Conservation (phyloP, 2,329 filamentous ascomycete species). For the Stagonosporopsis chrysanthemi region DNA sequence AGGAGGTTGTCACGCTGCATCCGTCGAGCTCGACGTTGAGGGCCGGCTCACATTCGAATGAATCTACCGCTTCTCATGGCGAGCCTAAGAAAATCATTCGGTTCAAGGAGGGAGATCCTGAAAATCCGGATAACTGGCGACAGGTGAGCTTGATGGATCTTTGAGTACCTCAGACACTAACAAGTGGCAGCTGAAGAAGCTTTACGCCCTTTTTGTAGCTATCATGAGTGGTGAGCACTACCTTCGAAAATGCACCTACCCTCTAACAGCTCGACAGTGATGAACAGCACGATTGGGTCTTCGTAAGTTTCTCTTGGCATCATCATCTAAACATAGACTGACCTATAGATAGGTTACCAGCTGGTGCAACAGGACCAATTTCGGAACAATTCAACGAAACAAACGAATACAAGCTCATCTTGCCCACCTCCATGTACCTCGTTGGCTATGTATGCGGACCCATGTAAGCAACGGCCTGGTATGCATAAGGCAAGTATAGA, state of each 20-base stretch:
- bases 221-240: slow-evolving; percentile 60
- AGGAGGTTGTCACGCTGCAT: slow-evolving; percentile 27
- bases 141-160: slow-evolving; percentile 22
- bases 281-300: slow-evolving; percentile 73
- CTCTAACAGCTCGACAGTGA: slow-evolving; percentile 30
- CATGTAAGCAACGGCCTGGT: slow-evolving; percentile 25
- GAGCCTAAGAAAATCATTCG: slow-evolving; percentile 42
- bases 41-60: slow-evolving; percentile 19
- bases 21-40: slow-evolving; percentile 21
- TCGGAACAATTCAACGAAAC: slow-evolving; percentile 64
- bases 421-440: slow-evolving; percentile 60
- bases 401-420: slow-evolving; percentile 52
- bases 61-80: slow-evolving; percentile 5
- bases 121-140: slow-evolving; percentile 55
- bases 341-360: slow-evolving; percentile 57
- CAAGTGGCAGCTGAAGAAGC: slow-evolving; percentile 61
- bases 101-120: slow-evolving; percentile 51
- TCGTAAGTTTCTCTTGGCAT: slow-evolving; percentile 42
- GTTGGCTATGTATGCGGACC: slow-evolving; percentile 58
- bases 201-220: slow-evolving; percentile 61
- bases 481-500: too few relatives aligned
- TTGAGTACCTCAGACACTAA: neutral
- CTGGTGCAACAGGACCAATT: slow-evolving; percentile 68
- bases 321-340: neutral
- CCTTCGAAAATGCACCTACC: too few relatives aligned